phyloP scores from a whole-genome alignment of 1,284 basidiomycete genomes.

The Trametes sp. region DNA sequence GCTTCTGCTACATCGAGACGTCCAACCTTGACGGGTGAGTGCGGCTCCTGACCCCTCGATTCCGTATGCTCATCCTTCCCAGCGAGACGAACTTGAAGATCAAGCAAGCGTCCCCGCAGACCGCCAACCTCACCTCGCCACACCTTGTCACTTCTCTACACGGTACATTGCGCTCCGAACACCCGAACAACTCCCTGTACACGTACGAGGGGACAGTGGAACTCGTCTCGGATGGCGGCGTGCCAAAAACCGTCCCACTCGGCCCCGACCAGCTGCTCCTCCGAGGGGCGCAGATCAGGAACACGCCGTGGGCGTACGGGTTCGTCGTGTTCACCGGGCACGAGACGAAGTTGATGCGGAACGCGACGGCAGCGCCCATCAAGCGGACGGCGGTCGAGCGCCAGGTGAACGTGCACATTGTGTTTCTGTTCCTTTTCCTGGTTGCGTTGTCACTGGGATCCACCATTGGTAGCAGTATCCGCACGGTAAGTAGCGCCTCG shows the following conservation, averaged over 20 bases:
- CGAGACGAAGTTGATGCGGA: conserved; percentile 98
- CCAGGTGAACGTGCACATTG: conserved; percentile 96
- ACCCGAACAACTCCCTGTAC: conserved; percentile 97
- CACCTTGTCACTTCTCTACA: conserved; percentile 76
- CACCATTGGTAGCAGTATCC: conserved; percentile 90
- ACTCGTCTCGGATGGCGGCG: conserved; percentile 61
- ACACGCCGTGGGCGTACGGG: conserved; percentile 97
- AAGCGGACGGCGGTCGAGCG: conserved; percentile 96
- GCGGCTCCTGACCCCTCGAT: not conserved
- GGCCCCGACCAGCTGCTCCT: conserved; percentile 96
- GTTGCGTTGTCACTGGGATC: conserved; percentile 90
- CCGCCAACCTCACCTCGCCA: conserved; percentile 81
- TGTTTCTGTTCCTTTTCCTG: conserved; percentile 93
- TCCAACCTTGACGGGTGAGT: conserved; percentile 95
- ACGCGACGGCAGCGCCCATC: conserved; percentile 95
- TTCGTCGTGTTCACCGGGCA: conserved; percentile 96
- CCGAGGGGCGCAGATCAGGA: conserved; percentile 94
- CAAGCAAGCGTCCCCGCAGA: conserved; percentile 92
- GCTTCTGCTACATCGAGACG: conserved; percentile 97
- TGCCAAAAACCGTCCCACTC: conserved; percentile 85
- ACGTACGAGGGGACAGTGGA: conserved; percentile 92
- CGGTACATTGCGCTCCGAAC: conserved; percentile 91
- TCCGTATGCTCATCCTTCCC: conserved; percentile 3
- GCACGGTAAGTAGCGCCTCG: conserved; percentile 53
- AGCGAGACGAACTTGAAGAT: conserved; percentile 99